phyloP scores from a whole-genome alignment of 2,329 filamentous ascomycete genomes.

The Onygenales sp. region DNA sequence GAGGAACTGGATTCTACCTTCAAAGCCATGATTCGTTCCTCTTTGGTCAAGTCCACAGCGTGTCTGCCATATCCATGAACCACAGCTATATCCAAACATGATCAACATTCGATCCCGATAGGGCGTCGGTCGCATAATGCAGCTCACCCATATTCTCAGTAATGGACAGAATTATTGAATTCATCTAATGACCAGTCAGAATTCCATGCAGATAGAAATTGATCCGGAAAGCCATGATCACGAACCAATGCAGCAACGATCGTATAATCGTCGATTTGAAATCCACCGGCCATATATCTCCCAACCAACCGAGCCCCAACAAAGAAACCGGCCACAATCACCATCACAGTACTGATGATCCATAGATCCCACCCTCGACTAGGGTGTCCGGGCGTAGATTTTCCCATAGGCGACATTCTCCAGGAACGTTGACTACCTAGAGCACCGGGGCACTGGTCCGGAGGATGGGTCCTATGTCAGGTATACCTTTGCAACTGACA shows the following conservation, averaged over 20 bases:
- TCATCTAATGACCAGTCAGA: slow-evolving; percentile 5
- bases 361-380: slow-evolving; percentile 16
- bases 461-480: neutral
- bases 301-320: slow-evolving; percentile 13
- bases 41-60: slow-evolving; percentile 11
- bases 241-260: slow-evolving; percentile 15
- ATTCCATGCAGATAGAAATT: neutral
- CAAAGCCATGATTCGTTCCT: slow-evolving; percentile 17
- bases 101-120: neutral
- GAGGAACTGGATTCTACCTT: slow-evolving; percentile 12
- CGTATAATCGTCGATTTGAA: slow-evolving; percentile 17
- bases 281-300: slow-evolving; percentile 11
- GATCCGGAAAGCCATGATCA: neutral
- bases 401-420: neutral
- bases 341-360: slow-evolving; percentile 15
- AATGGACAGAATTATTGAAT: slow-evolving; percentile 11
- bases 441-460: neutral
- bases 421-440: neutral
- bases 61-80: slow-evolving; percentile 23
- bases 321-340: slow-evolving; percentile 14
- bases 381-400: slow-evolving; percentile 9
- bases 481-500: too few relatives aligned
- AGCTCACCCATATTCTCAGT: slow-evolving; percentile 9
- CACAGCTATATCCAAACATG: slow-evolving; percentile 13
- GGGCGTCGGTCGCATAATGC: neutral